Percentiles rank a stretch among this genome's conserved stretches.
phyloP scores from a whole-genome alignment of 2,329 filamentous ascomycete genomes.

The Beauveria varroae region DNA sequence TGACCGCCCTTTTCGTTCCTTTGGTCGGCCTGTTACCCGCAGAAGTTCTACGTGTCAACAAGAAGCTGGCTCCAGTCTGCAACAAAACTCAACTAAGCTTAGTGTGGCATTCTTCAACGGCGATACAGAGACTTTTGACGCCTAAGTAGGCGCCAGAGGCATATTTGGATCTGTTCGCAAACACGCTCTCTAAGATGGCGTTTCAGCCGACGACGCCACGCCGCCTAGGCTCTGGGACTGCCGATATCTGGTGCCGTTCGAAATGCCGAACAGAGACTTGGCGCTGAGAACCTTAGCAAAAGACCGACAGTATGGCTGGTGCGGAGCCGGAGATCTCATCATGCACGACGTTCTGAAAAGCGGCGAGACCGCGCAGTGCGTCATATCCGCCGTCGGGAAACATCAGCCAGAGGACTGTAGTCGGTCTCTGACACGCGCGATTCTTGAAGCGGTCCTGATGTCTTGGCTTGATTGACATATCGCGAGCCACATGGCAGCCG shows the following conservation, averaged over 20 bases:
- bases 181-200: slow-evolving; percentile 11
- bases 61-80: slow-evolving; percentile 13
- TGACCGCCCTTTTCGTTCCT: slow-evolving; percentile 16
- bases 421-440: not conserved
- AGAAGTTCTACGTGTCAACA: slow-evolving; percentile 11
- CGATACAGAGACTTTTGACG: slow-evolving; percentile 11
- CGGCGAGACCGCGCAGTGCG: slow-evolving; percentile 2
- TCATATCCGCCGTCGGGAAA: not conserved
- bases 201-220: not conserved
- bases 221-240: slow-evolving; percentile 1
- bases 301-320: not conserved
- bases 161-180: slow-evolving; percentile 16
- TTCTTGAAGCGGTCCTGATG: not conserved
- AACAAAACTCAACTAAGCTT: not conserved
- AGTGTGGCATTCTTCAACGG: slow-evolving; percentile 11
- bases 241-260: slow-evolving; percentile 1
- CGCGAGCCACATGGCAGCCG: slow-evolving; percentile 1
- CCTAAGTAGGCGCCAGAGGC: slow-evolving; percentile 18
- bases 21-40: slow-evolving; percentile 14
- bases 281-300: not conserved
- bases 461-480: not conserved
- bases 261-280: not conserved
- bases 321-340: not conserved
- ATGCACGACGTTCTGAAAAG: slow-evolving; percentile 3
- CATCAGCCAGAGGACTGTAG: not conserved